Percentiles rank a stretch among this genome's conserved stretches.
Evolutionary conservation across 495 filamentous ascomycete genomes (phyloP).

Genomic region (Echria macrotheca): DNA sequence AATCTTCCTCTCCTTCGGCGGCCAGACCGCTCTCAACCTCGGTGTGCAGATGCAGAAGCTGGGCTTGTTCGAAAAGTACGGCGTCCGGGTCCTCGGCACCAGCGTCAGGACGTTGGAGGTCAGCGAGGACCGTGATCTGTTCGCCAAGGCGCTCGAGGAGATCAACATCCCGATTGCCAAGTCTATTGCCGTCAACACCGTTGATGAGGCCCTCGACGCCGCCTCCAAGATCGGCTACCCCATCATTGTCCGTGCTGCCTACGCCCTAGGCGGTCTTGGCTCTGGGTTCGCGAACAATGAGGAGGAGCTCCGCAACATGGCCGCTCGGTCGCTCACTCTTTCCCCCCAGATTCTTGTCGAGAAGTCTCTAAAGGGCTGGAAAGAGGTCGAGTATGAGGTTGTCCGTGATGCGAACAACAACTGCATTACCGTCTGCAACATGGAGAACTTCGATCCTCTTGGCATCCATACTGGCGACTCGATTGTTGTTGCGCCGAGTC

Average conservation of each 20-base stretch:
- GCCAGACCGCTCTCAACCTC: constrained; percentile 92
- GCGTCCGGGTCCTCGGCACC: constrained; percentile 90
- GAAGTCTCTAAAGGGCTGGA: constrained; percentile 99
- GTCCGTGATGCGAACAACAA: constrained; percentile 92
- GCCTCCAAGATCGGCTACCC: constrained; percentile 87
- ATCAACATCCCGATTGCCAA: constrained; percentile 96
- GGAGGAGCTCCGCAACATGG: constrained; percentile 87
- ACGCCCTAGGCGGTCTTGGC: constrained; percentile 89
- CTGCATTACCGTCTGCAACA: constrained; percentile 98
- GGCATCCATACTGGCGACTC: constrained; percentile 97
- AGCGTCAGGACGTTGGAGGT: constrained; percentile 90
- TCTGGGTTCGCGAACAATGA: constrained; percentile 95
- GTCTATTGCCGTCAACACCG: constrained; percentile 82
- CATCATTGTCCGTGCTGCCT: constrained; percentile 95
- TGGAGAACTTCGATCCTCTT: constrained; percentile 98
- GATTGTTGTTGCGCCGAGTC: constrained; percentile 92
- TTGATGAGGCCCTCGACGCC: constrained; percentile 85
- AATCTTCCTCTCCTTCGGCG: constrained; percentile 95
- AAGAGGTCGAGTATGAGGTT: constrained; percentile 97
- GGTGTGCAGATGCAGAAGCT: constrained; percentile 96
- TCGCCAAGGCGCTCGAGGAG: constrained; percentile 79
- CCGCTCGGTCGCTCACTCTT: constrained; percentile 87
- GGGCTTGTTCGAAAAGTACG: constrained; percentile 91
- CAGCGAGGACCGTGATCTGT: constrained; percentile 93
- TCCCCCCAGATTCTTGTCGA: constrained; percentile 95